A percentile compares a stretch with the other conserved stretches of the same genome.
These are phyloP conservation scores for Gynochthodes officinalis DNA, from an alignment of 257 asterid species.

Conservation along the genomic window DNA sequence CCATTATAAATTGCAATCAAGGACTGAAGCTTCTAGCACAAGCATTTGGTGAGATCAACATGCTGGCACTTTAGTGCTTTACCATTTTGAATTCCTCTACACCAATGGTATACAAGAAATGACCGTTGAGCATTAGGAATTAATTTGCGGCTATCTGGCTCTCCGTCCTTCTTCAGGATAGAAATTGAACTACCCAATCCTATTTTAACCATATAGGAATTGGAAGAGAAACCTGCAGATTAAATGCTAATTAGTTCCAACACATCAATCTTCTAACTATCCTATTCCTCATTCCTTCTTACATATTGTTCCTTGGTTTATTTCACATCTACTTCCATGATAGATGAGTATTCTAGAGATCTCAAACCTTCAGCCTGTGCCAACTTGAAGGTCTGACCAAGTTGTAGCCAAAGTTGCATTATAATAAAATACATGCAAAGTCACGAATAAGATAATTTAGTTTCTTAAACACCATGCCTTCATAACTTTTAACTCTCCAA, in stretches of 20 bases:
- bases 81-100: conserved; percentile 1
- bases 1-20: background rate
- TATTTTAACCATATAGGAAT: conserved; percentile 47
- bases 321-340: background rate
- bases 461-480: background rate
- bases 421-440: background rate
- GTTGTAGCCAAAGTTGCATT: background rate
- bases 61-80: background rate
- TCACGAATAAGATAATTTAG: background rate
- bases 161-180: background rate
- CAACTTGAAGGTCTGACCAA: too few relatives aligned
- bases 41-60: background rate
- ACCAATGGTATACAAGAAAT: background rate
- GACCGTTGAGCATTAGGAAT: background rate
- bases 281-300: background rate
- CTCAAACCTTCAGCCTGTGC: background rate
- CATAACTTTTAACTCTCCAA: background rate
- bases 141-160: background rate
- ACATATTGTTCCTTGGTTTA: background rate
- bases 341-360: background rate
- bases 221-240: conserved; percentile 72
- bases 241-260: background rate
- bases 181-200: conserved; percentile 5
- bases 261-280: background rate
- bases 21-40: background rate